phyloP scores from a whole-genome alignment of 805 yeast genomes.

The Saccharomyces eubayanus region DNA sequence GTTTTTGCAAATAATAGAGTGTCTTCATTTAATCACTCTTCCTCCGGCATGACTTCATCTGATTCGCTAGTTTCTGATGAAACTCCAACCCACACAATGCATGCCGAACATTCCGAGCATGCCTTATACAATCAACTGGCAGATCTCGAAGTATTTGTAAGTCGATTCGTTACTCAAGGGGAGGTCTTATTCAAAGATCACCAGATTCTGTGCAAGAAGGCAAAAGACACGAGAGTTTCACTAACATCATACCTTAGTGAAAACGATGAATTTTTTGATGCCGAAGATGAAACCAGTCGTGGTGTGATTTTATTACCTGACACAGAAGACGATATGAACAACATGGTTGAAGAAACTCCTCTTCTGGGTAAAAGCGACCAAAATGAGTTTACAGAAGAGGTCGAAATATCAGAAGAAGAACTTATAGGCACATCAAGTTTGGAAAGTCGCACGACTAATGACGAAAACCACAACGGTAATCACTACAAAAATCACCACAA shows the following conservation, averaged over 20 bases:
- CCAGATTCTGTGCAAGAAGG: slow-evolving; percentile 8
- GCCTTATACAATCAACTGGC: slow-evolving; percentile 19
- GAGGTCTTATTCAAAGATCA: slow-evolving; percentile 15
- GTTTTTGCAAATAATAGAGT: slow-evolving; percentile 4
- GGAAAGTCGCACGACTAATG: not conserved
- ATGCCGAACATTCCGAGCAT: slow-evolving; percentile 20
- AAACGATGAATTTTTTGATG: slow-evolving; percentile 57
- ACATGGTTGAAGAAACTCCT: not conserved
- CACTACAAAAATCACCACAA: slow-evolving; percentile 1
- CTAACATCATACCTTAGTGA: slow-evolving; percentile 31
- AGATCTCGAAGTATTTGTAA: slow-evolving; percentile 19
- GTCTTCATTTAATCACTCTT: slow-evolving; percentile 5
- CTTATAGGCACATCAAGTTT: not conserved
- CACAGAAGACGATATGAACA: slow-evolving; percentile 20
- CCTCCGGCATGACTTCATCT: not conserved
- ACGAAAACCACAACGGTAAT: slow-evolving; percentile 2
- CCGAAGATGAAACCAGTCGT: slow-evolving; percentile 42
- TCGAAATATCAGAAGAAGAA: slow-evolving; percentile 2
- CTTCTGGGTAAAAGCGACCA: not conserved
- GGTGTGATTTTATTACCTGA: slow-evolving; percentile 52
- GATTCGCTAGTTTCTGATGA: not conserved
- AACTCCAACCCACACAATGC: not conserved
- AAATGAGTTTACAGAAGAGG: slow-evolving; percentile 1
- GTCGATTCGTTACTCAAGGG: slow-evolving; percentile 18
- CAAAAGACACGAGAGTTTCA: slow-evolving; percentile 9